phyloP scores from a whole-genome alignment of 2,329 filamentous ascomycete genomes.

The Elsinoe perseae region DNA sequence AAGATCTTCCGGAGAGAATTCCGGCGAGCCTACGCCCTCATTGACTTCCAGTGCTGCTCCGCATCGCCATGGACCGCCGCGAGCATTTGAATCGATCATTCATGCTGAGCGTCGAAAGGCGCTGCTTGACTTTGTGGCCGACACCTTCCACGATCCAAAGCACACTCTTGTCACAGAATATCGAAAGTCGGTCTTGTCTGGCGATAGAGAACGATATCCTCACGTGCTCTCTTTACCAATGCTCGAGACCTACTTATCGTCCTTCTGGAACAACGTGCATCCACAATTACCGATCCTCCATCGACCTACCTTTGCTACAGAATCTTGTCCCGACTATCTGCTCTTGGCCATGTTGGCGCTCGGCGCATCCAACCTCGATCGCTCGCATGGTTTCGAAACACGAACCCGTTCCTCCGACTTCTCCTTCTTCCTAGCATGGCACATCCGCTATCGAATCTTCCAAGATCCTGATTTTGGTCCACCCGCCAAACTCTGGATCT shows the following conservation, averaged over 20 bases:
- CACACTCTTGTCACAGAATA: conserved; percentile 65
- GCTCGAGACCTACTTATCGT: conserved; percentile 91
- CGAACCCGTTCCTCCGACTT: conserved; percentile 72
- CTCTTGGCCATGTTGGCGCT: conserved; percentile 86
- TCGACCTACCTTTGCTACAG: conserved; percentile 84
- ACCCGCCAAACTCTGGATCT: conserved; percentile 91
- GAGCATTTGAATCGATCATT: conserved; percentile 8
- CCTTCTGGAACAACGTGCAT: conserved; percentile 93
- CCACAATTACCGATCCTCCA: conserved; percentile 91
- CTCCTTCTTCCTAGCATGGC: conserved; percentile 84
- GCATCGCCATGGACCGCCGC: not conserved
- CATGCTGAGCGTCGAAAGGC: conserved; percentile 35
- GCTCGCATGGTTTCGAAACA: conserved; percentile 64
- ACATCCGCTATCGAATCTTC: conserved; percentile 93
- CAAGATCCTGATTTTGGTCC: conserved; percentile 84
- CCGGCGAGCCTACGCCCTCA: conserved; percentile 4
- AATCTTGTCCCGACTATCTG: conserved; percentile 75
- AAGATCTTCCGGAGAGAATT: conserved; percentile 10
- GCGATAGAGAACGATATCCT: conserved; percentile 57
- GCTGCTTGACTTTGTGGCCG: conserved; percentile 71
- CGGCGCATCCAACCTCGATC: conserved; percentile 82
- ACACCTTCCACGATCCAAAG: conserved; percentile 72
- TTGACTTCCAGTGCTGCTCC: not conserved
- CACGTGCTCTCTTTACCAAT: conserved; percentile 75
- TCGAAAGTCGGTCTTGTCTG: conserved; percentile 70